Percentiles rank a stretch among this genome's conserved stretches.
Conservation (phyloP, 2,329 filamentous ascomycete species). For the Fusarium virguliforme region DNA sequence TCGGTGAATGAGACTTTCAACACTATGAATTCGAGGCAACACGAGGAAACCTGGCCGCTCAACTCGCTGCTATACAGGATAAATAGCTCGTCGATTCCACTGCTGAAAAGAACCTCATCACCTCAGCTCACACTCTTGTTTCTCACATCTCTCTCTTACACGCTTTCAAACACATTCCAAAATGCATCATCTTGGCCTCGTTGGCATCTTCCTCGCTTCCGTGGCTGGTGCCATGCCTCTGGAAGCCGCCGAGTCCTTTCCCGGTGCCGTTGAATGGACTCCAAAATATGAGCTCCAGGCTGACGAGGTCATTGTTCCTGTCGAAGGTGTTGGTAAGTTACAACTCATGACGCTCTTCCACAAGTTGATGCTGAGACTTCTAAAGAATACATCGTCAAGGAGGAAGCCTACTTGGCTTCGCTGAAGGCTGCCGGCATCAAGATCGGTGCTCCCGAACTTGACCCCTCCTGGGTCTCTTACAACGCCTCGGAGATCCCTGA, state of each 20-base stretch:
- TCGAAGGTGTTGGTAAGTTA: neutral
- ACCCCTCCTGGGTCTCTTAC: conserved; percentile 11
- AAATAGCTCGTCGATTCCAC: conserved; percentile 3
- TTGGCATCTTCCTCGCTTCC: conserved; percentile 16
- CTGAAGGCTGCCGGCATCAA: conserved; percentile 9
- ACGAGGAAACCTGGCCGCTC: no score
- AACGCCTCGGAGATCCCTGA: neutral
- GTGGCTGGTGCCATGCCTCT: conserved; percentile 6
- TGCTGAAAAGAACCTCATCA: neutral
- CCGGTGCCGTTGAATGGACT: neutral
- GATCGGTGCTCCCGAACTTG: conserved; percentile 8
- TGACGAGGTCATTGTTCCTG: conserved; percentile 6
- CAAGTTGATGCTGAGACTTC: neutral
- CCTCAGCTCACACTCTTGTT: neutral
- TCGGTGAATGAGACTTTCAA: neutral
- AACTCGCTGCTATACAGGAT: neutral
- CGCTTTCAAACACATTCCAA: neutral
- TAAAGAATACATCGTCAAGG: conserved; percentile 6
- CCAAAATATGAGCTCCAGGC: neutral
- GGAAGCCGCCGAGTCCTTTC: neutral
- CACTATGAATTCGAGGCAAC: neutral
- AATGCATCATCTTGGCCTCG: conserved; percentile 18
- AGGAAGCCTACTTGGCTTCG: neutral
- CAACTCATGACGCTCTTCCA: neutral
- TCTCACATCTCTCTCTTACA: neutral